Conservation (phyloP, 768 basidiomycete species). For the Holtermannia corniformis region DNA sequence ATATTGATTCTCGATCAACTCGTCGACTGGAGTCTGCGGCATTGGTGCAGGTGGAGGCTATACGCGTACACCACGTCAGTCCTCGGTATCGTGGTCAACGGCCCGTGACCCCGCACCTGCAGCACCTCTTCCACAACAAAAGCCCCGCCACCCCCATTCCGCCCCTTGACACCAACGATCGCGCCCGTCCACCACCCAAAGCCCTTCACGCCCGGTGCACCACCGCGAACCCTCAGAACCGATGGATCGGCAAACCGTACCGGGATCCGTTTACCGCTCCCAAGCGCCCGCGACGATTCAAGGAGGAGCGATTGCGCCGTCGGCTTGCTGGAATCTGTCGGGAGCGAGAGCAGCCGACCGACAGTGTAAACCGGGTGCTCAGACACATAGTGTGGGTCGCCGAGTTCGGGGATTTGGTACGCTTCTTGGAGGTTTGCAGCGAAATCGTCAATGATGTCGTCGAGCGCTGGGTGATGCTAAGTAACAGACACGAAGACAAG, state of each 20-base stretch:
- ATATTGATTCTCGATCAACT: conserved; percentile 44
- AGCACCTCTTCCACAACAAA: conserved; percentile 77
- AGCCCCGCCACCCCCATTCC: conserved; percentile 80
- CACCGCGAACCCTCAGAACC: conserved; percentile 57
- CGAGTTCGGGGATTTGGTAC: conserved; percentile 63
- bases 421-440: conserved; percentile 61
- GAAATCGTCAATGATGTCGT: conserved; percentile 77
- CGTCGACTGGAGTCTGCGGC: conserved; percentile 39
- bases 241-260: conserved; percentile 55
- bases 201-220: conserved; percentile 54
- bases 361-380: conserved; percentile 62
- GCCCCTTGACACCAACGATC: conserved; percentile 73
- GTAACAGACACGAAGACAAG: not conserved
- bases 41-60: conserved; percentile 58
- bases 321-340: conserved; percentile 53
- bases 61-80: too few relatives aligned
- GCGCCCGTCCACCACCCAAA: conserved; percentile 80
- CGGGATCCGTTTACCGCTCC: conserved; percentile 52
- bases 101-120: conserved; percentile 49
- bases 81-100: not conserved
- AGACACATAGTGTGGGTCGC: conserved; percentile 59
- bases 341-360: conserved; percentile 49
- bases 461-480: too few relatives aligned
- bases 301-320: conserved; percentile 65
- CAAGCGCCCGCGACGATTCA: conserved; percentile 72